Conservation (phyloP, 768 basidiomycete species). For the Tulasnella sp. region DNA sequence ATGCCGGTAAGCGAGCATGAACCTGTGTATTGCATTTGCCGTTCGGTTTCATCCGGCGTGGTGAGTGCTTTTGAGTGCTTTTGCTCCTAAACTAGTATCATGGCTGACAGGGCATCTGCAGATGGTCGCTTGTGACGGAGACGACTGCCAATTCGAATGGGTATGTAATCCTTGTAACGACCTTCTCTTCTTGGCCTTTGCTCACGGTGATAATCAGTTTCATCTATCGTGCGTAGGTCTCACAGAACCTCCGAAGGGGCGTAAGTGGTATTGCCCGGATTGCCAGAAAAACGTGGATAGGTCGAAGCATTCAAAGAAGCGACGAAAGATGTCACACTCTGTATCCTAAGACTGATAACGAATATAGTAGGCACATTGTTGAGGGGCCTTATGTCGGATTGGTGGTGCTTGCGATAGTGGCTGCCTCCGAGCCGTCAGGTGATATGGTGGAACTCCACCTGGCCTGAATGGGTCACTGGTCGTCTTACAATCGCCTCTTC, state of each 20-base stretch:
- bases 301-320: constrained; percentile 7
- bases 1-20: constrained; percentile 22
- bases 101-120: neutral
- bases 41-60: constrained; percentile 23
- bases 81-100: neutral
- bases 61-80: constrained; percentile 5
- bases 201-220: constrained; percentile 17
- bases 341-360: too few species aligned
- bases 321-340: neutral
- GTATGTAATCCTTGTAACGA: constrained; percentile 15
- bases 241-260: constrained; percentile 20
- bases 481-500: neutral
- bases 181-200: neutral
- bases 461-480: neutral
- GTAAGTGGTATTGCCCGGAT: constrained; percentile 25
- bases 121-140: constrained; percentile 26
- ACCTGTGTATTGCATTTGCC: constrained; percentile 25
- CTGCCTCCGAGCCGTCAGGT: neutral
- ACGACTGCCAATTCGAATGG: constrained; percentile 23
- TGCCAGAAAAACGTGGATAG: constrained; percentile 15
- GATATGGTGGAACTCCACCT: constrained; percentile 1
- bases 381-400: neutral
- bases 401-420: neutral
- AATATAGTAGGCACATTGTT: neutral
- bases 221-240: constrained; percentile 22